Base-by-base conservation (phyloP, 352 stramenopile genomes). In the Blastocystis hominis region DNA sequence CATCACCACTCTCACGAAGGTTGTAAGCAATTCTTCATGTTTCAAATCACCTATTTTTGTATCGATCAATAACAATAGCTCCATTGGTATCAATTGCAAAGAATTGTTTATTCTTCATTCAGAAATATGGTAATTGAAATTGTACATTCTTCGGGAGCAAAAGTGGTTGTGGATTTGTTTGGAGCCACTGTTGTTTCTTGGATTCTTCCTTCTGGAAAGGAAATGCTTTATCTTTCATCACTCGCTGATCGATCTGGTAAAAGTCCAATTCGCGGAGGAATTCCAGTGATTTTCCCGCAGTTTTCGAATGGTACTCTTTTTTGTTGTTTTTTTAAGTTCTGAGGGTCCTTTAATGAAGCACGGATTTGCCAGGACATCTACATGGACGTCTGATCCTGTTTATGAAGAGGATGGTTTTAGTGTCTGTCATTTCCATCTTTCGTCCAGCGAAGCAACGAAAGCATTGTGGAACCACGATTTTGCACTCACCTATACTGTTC, bases 201-300 rank as follows among this genome's bases (percentile, higher is more conserved):
- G 76, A 75, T 38, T 38, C 63, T 86, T 38, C 76, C 76, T 53
- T 76, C 59, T 70, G 76, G 76, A 24, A 86, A 76, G 47, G 20
- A 86, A 34, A 42, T 76, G 13, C 46, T 86, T 30, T 86, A 86
- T 76, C 63, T 86, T 40, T 86, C 76, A 17, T 36, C 7, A 13
- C 59, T 76, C 20, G 47, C 30, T 13, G 63, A 72, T 44, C 47
- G 30, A 59, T 44, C 50, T 7, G 42, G 42, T 30, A 40, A 10
- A 30, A 24, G 20, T 24, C 46, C 76, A 13, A 86, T 86, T 36
- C 76, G 76, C n/a, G 76, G 76, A 20, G 76, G 76, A 20, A 86
- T 86, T 70, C 76, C 76, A 9, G 36, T 86, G 20, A 34, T 86
- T 13, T 86, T 86, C 63, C 76, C 76, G n/a, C 76, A 86, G 40